Evolutionary conservation across 768 basidiomycete species (phyloP).

Genomic region (Crassisporium funariophilum): DNA sequence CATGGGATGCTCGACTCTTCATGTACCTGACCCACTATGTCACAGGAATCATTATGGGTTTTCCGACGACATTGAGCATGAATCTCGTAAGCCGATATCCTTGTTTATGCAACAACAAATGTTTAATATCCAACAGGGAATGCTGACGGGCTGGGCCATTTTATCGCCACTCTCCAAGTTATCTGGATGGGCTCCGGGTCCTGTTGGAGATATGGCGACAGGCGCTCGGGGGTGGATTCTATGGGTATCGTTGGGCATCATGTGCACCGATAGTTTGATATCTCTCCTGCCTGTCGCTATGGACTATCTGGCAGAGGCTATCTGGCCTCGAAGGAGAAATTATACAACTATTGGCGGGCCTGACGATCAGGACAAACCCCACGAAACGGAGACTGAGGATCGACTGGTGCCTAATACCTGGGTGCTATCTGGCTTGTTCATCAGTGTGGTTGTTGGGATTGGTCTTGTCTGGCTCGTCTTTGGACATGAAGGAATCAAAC

Average conservation of each 20-base stretch:
- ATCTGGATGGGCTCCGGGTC: slow-evolving; percentile 91
- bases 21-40: slow-evolving; percentile 2
- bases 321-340: slow-evolving; percentile 28
- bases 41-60: slow-evolving; percentile 94
- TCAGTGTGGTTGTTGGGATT: slow-evolving; percentile 70
- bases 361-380: slow-evolving; percentile 38
- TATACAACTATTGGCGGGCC: slow-evolving; percentile 20
- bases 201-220: slow-evolving; percentile 81
- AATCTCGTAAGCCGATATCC: slow-evolving; percentile 57
- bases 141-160: slow-evolving; percentile 95
- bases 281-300: slow-evolving; percentile 77
- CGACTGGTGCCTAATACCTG: slow-evolving; percentile 80
- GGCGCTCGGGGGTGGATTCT: slow-evolving; percentile 97
- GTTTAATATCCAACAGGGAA: slow-evolving; percentile 60
- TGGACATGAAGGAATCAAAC: slow-evolving; percentile 87
- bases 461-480: slow-evolving; percentile 87
- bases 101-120: neutral
- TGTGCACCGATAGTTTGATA: slow-evolving; percentile 90
- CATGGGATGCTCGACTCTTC: slow-evolving; percentile 3
- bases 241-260: slow-evolving; percentile 94
- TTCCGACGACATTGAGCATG: slow-evolving; percentile 93
- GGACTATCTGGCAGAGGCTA: slow-evolving; percentile 47
- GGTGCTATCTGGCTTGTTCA: slow-evolving; percentile 69
- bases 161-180: slow-evolving; percentile 86
- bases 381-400: slow-evolving; percentile 77